Conservation (phyloP, 2,329 filamentous ascomycete species). For the Ophiostoma australiae region DNA sequence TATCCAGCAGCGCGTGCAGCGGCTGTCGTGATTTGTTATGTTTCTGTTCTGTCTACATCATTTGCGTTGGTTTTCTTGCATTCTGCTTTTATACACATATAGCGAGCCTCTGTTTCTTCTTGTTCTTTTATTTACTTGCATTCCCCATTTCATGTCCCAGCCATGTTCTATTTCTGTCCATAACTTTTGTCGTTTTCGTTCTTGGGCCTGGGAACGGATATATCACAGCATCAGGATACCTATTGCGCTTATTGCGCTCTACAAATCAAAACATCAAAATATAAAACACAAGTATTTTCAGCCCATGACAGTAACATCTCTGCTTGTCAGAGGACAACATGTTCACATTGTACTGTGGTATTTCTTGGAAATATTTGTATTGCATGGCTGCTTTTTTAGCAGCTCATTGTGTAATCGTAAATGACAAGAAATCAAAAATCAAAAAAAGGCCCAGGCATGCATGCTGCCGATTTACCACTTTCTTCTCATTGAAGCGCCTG, state of each 20-base stretch:
- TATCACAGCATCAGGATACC: conserved; percentile 20
- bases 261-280: background rate
- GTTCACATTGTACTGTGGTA: background rate
- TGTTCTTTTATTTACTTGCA: background rate
- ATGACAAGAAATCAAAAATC: background rate
- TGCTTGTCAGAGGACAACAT: background rate
- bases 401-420: background rate
- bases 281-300: background rate
- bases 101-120: background rate
- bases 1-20: conserved; percentile 34
- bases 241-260: conserved; percentile 10
- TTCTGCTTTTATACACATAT: conserved; percentile 9
- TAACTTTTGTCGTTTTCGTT: background rate
- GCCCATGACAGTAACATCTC: background rate
- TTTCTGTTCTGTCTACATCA: background rate
- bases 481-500: background rate
- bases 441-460: background rate
- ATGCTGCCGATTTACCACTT: background rate
- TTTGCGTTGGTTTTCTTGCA: background rate
- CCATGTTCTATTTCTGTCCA: background rate
- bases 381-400: conserved; percentile 2
- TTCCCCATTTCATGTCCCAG: background rate
- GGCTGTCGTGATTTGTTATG: conserved; percentile 1
- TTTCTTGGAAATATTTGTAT: background rate
- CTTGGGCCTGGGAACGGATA: background rate